phyloP scores from a whole-genome alignment of 306 rosid genomes.

The Ceratonia siliqua region DNA sequence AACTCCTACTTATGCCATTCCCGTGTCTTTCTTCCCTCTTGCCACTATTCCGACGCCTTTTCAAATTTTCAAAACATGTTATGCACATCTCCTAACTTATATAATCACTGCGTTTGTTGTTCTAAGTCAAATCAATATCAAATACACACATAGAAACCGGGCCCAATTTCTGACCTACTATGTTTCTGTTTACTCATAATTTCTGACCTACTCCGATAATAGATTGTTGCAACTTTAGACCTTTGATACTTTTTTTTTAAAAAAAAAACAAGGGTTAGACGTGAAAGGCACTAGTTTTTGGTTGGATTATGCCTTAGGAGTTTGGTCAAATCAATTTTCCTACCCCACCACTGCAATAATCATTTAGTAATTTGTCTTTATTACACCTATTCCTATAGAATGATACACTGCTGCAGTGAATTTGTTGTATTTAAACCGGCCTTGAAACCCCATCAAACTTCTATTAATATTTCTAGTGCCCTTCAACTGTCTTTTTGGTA shows the following conservation, averaged over 20 bases:
- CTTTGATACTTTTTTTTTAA: too few species aligned
- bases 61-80: not conserved
- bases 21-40: not conserved
- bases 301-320: not conserved
- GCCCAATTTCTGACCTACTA: not conserved
- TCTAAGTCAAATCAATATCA: not conserved
- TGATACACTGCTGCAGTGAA: not conserved
- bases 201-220: not conserved
- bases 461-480: not conserved
- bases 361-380: slow-evolving; percentile 16
- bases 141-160: not conserved
- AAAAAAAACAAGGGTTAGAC: not conserved
- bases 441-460: not conserved
- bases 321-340: not conserved
- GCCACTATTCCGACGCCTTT: not conserved
- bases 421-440: not conserved
- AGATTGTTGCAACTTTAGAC: not conserved
- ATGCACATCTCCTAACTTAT: not conserved
- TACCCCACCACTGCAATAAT: not conserved
- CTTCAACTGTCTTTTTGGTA: too few species aligned
- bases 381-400: not conserved
- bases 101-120: not conserved
- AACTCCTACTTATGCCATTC: not conserved
- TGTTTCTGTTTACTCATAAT: not conserved
- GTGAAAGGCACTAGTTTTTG: not conserved